These are phyloP conservation scores for Populus davidiana DNA, from an alignment of 345 rosid species.

Conservation along the genomic window DNA sequence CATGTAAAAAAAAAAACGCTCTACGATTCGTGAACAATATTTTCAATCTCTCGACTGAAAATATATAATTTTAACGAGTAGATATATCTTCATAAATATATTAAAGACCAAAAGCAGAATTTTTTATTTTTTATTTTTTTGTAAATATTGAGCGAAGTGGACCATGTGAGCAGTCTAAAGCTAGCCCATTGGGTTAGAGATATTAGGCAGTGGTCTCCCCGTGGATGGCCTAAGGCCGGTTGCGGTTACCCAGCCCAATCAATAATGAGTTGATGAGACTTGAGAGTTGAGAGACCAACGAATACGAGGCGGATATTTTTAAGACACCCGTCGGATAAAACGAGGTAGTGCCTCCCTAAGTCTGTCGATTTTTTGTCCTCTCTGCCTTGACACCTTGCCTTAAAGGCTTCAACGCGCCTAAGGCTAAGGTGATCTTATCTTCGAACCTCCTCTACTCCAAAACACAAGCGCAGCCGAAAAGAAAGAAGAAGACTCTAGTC, in stretches of 20 bases:
- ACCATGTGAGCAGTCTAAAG: no score
- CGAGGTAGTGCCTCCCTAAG: neutral
- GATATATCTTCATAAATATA: no score
- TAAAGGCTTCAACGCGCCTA: neutral
- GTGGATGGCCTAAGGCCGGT: neutral
- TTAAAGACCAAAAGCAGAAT: no score
- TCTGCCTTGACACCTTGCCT: neutral
- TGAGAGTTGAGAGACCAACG: neutral
- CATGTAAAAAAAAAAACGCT: no score
- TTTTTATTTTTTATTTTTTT: no score
- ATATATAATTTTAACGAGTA: no score
- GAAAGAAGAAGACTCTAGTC: neutral
- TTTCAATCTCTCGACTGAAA: no score
- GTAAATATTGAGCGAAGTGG: no score
- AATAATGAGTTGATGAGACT: neutral
- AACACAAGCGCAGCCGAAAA: neutral
- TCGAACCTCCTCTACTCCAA: neutral
- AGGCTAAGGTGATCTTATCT: neutral
- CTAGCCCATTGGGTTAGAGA: no score
- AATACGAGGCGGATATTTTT: constrained; percentile 7
- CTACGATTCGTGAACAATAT: no score
- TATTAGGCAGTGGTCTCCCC: no score
- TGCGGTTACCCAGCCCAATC: neutral
- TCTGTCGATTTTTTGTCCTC: neutral
- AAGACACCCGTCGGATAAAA: constrained; percentile 9